Evolutionary conservation across 1,284 basidiomycete species (phyloP).

Genomic region (Sporisorium reilianum): DNA sequence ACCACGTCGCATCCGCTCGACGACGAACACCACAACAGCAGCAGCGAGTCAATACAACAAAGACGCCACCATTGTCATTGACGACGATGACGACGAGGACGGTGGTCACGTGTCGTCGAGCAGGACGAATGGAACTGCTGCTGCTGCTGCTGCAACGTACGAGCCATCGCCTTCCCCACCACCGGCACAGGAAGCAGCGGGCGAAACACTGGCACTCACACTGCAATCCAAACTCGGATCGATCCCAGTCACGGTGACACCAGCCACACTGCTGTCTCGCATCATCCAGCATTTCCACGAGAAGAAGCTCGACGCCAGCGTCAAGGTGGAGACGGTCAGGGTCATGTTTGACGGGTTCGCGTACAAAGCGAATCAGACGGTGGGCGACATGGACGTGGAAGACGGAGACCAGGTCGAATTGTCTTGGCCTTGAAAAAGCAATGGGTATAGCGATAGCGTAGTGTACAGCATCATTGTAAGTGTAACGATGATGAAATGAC

Average conservation of each 20-base stretch:
- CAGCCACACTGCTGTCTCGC: slow-evolving; percentile 36
- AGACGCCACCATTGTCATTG: slow-evolving; percentile 8
- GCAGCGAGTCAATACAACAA: slow-evolving; percentile 5
- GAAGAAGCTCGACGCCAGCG: slow-evolving; percentile 6
- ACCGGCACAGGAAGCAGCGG: not conserved
- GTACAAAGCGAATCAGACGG: slow-evolving; percentile 15
- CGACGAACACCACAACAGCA: slow-evolving; percentile 1
- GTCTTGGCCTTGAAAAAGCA: slow-evolving; percentile 13
- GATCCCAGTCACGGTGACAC: slow-evolving; percentile 43
- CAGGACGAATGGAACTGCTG: not conserved
- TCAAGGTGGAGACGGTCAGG: slow-evolving; percentile 1
- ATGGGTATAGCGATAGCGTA: slow-evolving; percentile 3
- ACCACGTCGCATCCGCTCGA: slow-evolving; percentile 12
- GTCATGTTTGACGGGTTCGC: slow-evolving; percentile 43
- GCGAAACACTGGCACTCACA: slow-evolving; percentile 35
- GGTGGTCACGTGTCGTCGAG: not conserved
- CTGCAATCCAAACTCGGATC: slow-evolving; percentile 37
- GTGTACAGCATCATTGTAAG: not conserved
- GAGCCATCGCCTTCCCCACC: slow-evolving; percentile 1
- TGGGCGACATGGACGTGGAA: slow-evolving; percentile 50
- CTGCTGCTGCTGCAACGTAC: not conserved
- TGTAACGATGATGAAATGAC: not conserved
- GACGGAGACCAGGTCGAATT: slow-evolving; percentile 43
- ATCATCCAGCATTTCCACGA: slow-evolving; percentile 51
- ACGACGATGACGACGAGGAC: slow-evolving; percentile 30